Percentiles rank a stretch among this genome's conserved stretches.
Evolutionary conservation across 2,329 filamentous ascomycete species (phyloP).

Genomic region (Xylaria polymorpha): DNA sequence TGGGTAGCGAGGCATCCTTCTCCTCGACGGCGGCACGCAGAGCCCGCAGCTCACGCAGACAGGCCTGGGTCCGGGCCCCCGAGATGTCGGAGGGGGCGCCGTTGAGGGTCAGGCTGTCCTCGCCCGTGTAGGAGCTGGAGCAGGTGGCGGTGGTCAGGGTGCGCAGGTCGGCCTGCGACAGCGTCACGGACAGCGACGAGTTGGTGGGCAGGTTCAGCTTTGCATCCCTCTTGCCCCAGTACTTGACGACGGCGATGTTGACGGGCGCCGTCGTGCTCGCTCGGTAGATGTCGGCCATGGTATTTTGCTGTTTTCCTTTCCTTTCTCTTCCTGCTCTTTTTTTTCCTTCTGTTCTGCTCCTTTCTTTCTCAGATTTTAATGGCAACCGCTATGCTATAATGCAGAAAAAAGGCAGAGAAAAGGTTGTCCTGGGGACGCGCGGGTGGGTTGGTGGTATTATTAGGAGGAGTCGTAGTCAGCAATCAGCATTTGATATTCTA

Average conservation of each 20-base stretch:
- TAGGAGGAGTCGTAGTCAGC: constrained; percentile 32
- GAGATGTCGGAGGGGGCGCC: constrained; percentile 84
- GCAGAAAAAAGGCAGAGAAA: constrained; percentile 5
- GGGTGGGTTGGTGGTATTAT: constrained; percentile 22
- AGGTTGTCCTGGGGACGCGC: constrained; percentile 1
- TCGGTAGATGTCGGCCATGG: constrained; percentile 76
- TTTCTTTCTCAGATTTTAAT: neutral
- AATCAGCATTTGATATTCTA: constrained; percentile 33
- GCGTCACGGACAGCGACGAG: constrained; percentile 95
- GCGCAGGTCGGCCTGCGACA: constrained; percentile 92
- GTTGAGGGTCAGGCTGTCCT: constrained; percentile 84
- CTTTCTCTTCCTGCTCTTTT: neutral
- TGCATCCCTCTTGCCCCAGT: constrained; percentile 97
- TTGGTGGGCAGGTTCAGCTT: constrained; percentile 97
- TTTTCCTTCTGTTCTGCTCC: neutral
- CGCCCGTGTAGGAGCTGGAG: constrained; percentile 74
- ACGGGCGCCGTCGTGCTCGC: constrained; percentile 97
- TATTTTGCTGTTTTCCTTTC: neutral
- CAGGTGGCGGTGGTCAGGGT: constrained; percentile 96
- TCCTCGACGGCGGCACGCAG: constrained; percentile 82
- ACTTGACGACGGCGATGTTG: constrained; percentile 99
- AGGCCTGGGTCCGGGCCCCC: constrained; percentile 91
- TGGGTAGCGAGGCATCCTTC: constrained; percentile 78
- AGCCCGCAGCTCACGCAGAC: constrained; percentile 84
- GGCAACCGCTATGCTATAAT: constrained; percentile 5